Conservation (phyloP, 179 eudicot species). For the Heliamphora pulchella region DNA sequence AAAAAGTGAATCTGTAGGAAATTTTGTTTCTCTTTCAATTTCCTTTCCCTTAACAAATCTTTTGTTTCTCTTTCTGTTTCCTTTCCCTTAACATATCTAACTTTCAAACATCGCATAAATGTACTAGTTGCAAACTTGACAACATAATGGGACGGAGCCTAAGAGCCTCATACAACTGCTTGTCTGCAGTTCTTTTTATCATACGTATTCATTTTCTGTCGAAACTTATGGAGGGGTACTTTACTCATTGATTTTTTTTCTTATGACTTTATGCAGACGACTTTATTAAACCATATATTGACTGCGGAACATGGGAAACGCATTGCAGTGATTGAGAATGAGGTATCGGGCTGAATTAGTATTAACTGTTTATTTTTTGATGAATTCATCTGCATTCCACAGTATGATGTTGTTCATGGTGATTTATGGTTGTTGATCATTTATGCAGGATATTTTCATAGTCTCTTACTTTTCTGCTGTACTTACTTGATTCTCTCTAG, state of each 20-base stretch:
- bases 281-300: constrained; percentile 85
- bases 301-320: constrained; percentile 96
- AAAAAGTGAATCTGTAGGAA: too few species aligned
- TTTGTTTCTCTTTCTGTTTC: too few species aligned
- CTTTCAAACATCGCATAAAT: background rate
- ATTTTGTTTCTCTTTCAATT: too few species aligned
- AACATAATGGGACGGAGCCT: background rate
- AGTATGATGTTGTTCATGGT: background rate
- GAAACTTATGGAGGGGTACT: constrained; percentile 10
- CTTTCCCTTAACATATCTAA: too few species aligned
- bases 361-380: constrained; percentile 1
- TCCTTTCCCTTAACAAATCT: too few species aligned
- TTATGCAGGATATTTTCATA: background rate
- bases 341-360: constrained; percentile 39
- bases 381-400: background rate
- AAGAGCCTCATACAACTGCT: background rate
- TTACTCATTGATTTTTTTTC: background rate
- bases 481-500: background rate
- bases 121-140: background rate
- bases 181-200: background rate
- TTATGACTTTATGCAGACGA: constrained; percentile 49
- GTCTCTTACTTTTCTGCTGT: background rate
- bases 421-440: background rate
- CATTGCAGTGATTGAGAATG: constrained; percentile 96
- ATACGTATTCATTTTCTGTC: background rate